These are phyloP conservation scores for Ceratocystis cacaofunesta DNA, from an alignment of 2,329 filamentous ascomycete species.

Conservation along the genomic window DNA sequence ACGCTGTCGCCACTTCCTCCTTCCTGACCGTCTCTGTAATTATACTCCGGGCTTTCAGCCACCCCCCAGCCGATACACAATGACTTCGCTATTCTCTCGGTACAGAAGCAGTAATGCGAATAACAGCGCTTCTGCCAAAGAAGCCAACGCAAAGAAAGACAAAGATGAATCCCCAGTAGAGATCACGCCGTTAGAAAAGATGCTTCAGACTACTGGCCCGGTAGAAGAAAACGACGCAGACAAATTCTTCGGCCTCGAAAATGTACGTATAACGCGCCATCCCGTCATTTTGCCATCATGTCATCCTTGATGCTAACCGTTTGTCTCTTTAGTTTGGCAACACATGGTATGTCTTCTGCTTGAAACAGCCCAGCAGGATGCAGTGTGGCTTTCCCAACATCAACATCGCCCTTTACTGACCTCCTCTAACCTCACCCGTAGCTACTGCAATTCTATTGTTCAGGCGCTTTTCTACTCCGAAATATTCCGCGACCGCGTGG, in stretches of 20 bases:
- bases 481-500: constrained; percentile 81
- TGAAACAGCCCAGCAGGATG: not conserved
- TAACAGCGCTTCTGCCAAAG: constrained; percentile 25
- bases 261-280: constrained; percentile 45
- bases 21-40: not conserved
- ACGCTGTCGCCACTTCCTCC: not conserved
- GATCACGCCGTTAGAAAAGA: constrained; percentile 50
- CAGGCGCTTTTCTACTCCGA: constrained; percentile 95
- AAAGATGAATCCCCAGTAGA: constrained; percentile 45
- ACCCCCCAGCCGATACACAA: not conserved
- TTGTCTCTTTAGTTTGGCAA: constrained; percentile 63
- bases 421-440: constrained; percentile 25
- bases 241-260: constrained; percentile 97
- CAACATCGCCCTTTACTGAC: not conserved
- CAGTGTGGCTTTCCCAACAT: not conserved
- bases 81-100: constrained; percentile 13
- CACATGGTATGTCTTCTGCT: constrained; percentile 58
- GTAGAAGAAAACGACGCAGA: constrained; percentile 79
- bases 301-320: constrained; percentile 25
- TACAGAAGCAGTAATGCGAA: constrained; percentile 15
- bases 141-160: constrained; percentile 34
- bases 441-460: constrained; percentile 96
- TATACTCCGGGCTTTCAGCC: not conserved
- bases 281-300: constrained; percentile 10
- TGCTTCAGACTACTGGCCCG: constrained; percentile 68